These are phyloP conservation scores for Raphanus hybrid DNA, from an alignment of 441 rosid species.

Conservation along the genomic window DNA sequence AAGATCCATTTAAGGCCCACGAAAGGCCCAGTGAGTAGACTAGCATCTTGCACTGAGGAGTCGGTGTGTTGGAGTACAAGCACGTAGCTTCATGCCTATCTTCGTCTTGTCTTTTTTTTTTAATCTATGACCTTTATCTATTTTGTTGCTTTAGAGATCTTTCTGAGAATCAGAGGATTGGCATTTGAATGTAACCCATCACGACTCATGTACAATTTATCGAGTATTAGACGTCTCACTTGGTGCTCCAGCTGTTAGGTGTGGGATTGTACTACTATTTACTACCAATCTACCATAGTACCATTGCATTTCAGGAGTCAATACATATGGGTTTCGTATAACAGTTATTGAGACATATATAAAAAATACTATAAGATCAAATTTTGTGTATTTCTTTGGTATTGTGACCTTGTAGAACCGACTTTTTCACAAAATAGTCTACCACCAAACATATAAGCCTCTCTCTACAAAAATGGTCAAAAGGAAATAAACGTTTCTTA, in stretches of 20 bases:
- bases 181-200: constrained; percentile 74
- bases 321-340: too few relatives aligned
- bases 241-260: constrained; percentile 77
- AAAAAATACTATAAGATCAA: too few relatives aligned
- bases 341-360: constrained; percentile 34
- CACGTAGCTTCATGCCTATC: neutral
- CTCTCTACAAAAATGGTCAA: constrained; percentile 20
- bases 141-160: constrained; percentile 40
- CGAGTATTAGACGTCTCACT: constrained; percentile 73
- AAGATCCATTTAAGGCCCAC: neutral
- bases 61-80: neutral
- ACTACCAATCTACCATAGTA: neutral
- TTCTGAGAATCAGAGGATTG: constrained; percentile 37
- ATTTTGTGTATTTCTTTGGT: neutral
- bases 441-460: constrained; percentile 1
- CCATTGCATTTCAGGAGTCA: too few relatives aligned
- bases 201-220: constrained; percentile 57
- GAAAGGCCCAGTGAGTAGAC: neutral
- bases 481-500: neutral
- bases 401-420: constrained; percentile 8
- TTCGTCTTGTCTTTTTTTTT: neutral
- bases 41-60: neutral
- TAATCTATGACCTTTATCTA: neutral
- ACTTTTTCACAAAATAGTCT: constrained; percentile 7
- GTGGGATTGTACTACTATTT: constrained; percentile 66